Evolutionary conservation across 805 yeast genomes (phyloP).

Genomic region (Phaffomyces thermotolerans): DNA sequence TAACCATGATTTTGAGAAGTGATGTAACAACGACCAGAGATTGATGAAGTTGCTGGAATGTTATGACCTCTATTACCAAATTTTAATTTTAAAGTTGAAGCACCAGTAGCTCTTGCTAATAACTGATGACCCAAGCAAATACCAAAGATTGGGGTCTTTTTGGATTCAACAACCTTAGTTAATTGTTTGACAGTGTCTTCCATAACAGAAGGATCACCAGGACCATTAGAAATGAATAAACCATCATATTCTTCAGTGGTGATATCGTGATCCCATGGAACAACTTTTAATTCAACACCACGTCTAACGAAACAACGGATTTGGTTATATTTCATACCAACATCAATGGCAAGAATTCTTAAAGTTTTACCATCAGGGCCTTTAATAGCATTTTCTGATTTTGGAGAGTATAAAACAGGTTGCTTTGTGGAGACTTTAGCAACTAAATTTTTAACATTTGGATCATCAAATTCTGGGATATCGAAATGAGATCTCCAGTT

Average conservation of each 20-base stretch:
- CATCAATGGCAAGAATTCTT: constrained; percentile 87
- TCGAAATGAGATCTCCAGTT: constrained; percentile 61
- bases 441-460: constrained; percentile 85
- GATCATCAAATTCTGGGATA: constrained; percentile 87
- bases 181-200: constrained; percentile 57
- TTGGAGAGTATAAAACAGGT: constrained; percentile 74
- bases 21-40: constrained; percentile 93
- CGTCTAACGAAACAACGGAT: constrained; percentile 93
- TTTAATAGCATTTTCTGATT: constrained; percentile 41
- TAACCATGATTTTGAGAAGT: constrained; percentile 99
- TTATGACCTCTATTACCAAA: constrained; percentile 99
- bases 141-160: constrained; percentile 89
- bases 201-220: constrained; percentile 96
- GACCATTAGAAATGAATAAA: constrained; percentile 94
- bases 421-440: constrained; percentile 78
- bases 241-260: constrained; percentile 83
- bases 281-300: constrained; percentile 93
- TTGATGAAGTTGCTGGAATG: constrained; percentile 87
- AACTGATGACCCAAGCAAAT: constrained; percentile 98
- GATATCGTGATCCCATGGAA: constrained; percentile 92
- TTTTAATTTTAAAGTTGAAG: constrained; percentile 83
- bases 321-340: constrained; percentile 97
- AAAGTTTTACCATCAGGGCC: constrained; percentile 70
- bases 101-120: constrained; percentile 92
- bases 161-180: constrained; percentile 47